phyloP scores from a whole-genome alignment of 2,329 filamentous ascomycete species.

The Biscogniauxia mediterranea region DNA sequence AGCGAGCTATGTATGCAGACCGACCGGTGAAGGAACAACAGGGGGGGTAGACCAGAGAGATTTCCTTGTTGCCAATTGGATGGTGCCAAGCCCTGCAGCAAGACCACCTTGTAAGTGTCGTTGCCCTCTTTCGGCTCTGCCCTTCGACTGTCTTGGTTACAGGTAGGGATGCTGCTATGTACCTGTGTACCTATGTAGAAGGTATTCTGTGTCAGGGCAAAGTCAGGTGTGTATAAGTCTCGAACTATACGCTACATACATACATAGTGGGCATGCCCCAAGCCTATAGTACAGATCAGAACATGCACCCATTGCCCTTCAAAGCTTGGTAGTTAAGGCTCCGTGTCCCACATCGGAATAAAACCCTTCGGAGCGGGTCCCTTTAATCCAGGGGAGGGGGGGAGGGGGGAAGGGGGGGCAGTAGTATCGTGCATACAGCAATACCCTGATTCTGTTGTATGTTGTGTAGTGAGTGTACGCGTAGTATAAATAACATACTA shows the following conservation, averaged over 20 bases:
- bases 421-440: no score
- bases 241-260: background rate
- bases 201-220: background rate
- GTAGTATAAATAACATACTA: background rate
- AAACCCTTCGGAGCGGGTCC: background rate
- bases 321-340: background rate
- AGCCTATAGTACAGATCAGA: background rate
- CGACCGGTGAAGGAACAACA: slow-evolving; percentile 22
- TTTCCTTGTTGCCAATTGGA: slow-evolving; percentile 8
- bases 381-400: background rate
- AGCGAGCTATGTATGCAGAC: slow-evolving; percentile 17
- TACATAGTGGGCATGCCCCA: no score
- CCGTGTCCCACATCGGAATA: background rate
- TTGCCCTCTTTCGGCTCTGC: background rate
- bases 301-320: background rate
- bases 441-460: no score
- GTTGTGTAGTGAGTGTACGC: no score
- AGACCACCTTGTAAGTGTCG: slow-evolving; percentile 3
- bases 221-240: background rate
- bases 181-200: background rate
- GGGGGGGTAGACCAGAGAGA: slow-evolving; percentile 11
- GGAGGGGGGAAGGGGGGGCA: no score
- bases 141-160: background rate
- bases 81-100: slow-evolving; percentile 16
- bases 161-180: background rate